A percentile compares a stretch with the other conserved stretches of the same genome.
phyloP scores from a whole-genome alignment of 257 asterid species.

The Phtheirospermum japonicum region DNA sequence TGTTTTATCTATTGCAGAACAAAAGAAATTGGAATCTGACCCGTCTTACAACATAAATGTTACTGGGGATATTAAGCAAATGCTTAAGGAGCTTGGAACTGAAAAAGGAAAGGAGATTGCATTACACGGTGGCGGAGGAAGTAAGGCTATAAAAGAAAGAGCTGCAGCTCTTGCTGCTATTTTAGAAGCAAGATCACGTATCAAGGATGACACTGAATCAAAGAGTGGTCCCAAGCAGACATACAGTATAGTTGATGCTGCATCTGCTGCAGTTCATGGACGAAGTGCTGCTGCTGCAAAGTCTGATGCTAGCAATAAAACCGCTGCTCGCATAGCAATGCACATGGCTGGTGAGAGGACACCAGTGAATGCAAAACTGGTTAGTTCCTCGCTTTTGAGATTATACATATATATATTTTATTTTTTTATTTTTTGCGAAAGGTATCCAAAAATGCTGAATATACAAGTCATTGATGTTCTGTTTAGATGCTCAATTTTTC shows the following conservation, averaged over 20 bases:
- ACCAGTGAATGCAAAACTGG: constrained; percentile 90
- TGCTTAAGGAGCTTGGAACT: constrained; percentile 94
- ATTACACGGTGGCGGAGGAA: constrained; percentile 97
- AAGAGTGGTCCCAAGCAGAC: constrained; percentile 56
- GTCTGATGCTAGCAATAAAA: constrained; percentile 73
- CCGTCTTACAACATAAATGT: constrained; percentile 85
- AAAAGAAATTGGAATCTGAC: constrained; percentile 69
- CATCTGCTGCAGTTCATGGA: constrained; percentile 97
- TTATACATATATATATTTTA: too few relatives aligned
- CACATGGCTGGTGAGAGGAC: constrained; percentile 97
- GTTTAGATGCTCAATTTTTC: constrained; percentile 20
- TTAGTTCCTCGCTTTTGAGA: constrained; percentile 41
- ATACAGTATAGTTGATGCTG: constrained; percentile 95
- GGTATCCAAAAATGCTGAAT: constrained; percentile 1
- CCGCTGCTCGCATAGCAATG: constrained; percentile 97
- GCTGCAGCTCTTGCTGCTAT: constrained; percentile 84
- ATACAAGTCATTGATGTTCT: constrained; percentile 7
- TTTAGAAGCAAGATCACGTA: constrained; percentile 86
- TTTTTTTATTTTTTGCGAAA: too few relatives aligned
- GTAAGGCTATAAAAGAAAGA: constrained; percentile 78
- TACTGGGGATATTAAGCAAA: constrained; percentile 80
- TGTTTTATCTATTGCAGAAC: not conserved
- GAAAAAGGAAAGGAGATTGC: constrained; percentile 94
- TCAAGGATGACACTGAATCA: constrained; percentile 63
- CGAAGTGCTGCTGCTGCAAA: constrained; percentile 97